Percentiles rank a stretch among this genome's conserved stretches.
Evolutionary conservation across 129 eudicot genomes (phyloP).

Genomic region (Escallonia rubra): DNA sequence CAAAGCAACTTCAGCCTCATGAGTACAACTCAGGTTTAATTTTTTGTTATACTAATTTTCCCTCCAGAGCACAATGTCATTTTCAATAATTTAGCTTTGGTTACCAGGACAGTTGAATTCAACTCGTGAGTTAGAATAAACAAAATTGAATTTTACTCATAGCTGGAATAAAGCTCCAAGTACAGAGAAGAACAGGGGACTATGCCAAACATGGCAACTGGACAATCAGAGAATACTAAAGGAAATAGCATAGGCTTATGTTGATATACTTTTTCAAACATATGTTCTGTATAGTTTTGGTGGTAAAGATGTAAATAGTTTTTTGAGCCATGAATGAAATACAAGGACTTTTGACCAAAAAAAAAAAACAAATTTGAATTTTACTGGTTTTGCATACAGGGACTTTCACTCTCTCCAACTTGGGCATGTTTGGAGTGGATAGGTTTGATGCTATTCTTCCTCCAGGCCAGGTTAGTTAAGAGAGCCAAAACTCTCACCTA

Average conservation of each 20-base stretch:
- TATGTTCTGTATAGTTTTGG: too few species aligned
- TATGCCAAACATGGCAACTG: too few species aligned
- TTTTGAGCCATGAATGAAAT: too few species aligned
- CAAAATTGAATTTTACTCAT: slow-evolving; percentile 13
- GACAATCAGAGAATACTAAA: too few species aligned
- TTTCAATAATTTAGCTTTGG: too few species aligned
- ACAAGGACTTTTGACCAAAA: too few species aligned
- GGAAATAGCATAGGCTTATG: too few species aligned
- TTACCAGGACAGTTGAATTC: slow-evolving; percentile 6
- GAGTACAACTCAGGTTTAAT: slow-evolving; percentile 77
- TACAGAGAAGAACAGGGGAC: too few species aligned
- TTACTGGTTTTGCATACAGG: slow-evolving; percentile 38
- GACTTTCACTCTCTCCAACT: slow-evolving; percentile 81
- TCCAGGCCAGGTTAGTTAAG: slow-evolving; percentile 79
- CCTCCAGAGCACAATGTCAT: too few species aligned
- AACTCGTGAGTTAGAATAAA: not conserved
- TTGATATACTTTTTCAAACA: too few species aligned
- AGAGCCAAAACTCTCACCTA: not conserved
- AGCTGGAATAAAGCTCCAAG: too few species aligned
- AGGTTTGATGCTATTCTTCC: slow-evolving; percentile 98
- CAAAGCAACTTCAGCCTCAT: slow-evolving; percentile 85
- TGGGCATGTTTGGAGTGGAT: slow-evolving; percentile 99
- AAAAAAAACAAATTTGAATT: slow-evolving; percentile 6
- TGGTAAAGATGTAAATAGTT: too few species aligned
- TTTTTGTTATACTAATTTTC: not conserved